Base-by-base conservation (phyloP, 106 monocot genomes). In the Iris macrosiphon region DNA sequence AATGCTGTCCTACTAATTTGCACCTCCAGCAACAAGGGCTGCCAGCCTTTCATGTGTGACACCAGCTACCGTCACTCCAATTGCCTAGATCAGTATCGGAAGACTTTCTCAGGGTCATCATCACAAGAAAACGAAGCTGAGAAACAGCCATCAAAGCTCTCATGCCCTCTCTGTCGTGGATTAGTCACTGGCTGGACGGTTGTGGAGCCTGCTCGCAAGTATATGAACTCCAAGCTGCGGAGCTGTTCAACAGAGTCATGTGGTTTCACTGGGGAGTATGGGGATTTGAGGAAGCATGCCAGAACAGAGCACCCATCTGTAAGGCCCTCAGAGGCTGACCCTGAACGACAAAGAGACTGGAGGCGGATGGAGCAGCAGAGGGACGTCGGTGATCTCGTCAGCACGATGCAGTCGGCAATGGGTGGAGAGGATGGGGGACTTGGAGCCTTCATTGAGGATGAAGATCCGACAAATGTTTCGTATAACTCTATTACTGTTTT, bases 21-120 rank as follows among this genome's bases (percentile, higher is more conserved):
- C 61, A 41, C 85, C 6, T 96, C 79, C 8, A 48, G 59, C 10
- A 71, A 82, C 22, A 89, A 83, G 42, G 95, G 95, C 2, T 95
- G 95, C 32, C 78, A 73, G 0, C 66, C 95, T 4, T 95, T 82
- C 74, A 89, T 95, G 82, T 95, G 95, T 23, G 82, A 95, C 51
- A 95, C 89, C 3, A 95, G 89, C 62, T 73, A 90, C 43, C 79
- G 89, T 32, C 96, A 86, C 61, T 96, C 96, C 23, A 96, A 96
- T 43, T 96, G 96, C 65, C 80, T 90, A 16, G 90, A 96, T 19
- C 96, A 86, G 65, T 96, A 77, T 31, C 57, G 77, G 33, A 96
- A 82, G 64, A 45, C 81, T 18, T 75, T 72, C 34, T 40, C 72
- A 11, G 72, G 18, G 15, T 69, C 68, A 1, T 30, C 57, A 18